Evolutionary conservation across 2,329 filamentous ascomycete genomes (phyloP).

Genomic region (Alternaria dauci): DNA sequence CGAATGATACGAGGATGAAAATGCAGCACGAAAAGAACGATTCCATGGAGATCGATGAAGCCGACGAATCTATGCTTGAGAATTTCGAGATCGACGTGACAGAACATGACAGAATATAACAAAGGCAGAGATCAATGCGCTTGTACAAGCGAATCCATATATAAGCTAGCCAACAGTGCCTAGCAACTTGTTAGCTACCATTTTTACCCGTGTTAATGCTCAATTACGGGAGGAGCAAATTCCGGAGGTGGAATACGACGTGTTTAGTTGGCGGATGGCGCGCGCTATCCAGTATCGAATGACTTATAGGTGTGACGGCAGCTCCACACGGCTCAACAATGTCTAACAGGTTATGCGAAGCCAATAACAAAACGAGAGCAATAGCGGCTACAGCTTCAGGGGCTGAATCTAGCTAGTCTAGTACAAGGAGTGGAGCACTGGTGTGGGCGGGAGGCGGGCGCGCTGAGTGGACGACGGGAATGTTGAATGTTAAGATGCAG

Average conservation of each 20-base stretch:
- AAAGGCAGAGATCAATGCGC: conserved; percentile 1
- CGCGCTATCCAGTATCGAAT: too few species aligned
- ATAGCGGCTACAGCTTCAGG: not conserved
- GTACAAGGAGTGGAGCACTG: not conserved
- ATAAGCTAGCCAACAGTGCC: not conserved
- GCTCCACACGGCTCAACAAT: not conserved
- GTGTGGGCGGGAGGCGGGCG: not conserved
- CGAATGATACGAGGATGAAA: not conserved
- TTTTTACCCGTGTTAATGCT: not conserved
- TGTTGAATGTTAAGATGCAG: not conserved
- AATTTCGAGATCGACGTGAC: too few species aligned
- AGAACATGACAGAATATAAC: not conserved
- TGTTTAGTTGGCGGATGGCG: too few species aligned
- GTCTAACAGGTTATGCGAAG: not conserved
- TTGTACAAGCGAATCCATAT: not conserved
- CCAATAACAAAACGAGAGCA: not conserved
- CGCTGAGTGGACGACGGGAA: not conserved
- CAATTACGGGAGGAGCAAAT: too few species aligned
- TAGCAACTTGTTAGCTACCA: not conserved
- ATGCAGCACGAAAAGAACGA: not conserved
- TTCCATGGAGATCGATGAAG: too few species aligned
- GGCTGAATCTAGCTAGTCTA: not conserved
- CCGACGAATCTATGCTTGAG: too few species aligned
- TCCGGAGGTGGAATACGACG: too few species aligned
- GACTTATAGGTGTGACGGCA: too few species aligned